Conservation (phyloP, 1,139 yeast species). For the Kodamaea alishanica region DNA sequence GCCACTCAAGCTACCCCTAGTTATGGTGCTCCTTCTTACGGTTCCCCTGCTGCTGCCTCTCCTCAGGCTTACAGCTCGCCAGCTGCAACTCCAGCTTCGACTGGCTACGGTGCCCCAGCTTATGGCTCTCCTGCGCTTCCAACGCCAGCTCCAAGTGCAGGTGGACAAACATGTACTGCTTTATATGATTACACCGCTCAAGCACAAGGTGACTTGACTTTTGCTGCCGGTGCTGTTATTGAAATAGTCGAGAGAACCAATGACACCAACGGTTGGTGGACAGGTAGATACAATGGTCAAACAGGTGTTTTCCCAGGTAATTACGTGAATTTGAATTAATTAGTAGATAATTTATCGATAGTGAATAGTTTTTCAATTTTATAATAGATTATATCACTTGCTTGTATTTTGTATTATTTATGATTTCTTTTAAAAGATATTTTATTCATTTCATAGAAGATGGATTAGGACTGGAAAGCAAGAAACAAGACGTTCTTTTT, state of each 20-base stretch:
- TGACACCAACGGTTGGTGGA: slow-evolving; percentile 97
- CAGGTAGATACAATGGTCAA: slow-evolving; percentile 82
- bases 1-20: slow-evolving; percentile 10
- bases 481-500: no score
- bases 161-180: slow-evolving; percentile 64
- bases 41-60: slow-evolving; percentile 15
- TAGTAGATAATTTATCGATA: no score
- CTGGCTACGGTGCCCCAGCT: slow-evolving; percentile 13
- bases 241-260: slow-evolving; percentile 77
- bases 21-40: slow-evolving; percentile 16
- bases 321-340: slow-evolving; percentile 70
- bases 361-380: no score
- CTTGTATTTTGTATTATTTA: no score
- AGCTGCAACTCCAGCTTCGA: slow-evolving; percentile 13
- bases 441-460: no score
- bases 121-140: slow-evolving; percentile 20
- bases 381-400: no score
- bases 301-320: slow-evolving; percentile 95
- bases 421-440: no score
- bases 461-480: no score
- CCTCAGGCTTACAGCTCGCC: slow-evolving; percentile 12
- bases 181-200: slow-evolving; percentile 76
- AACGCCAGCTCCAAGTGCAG: slow-evolving; percentile 34
- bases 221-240: slow-evolving; percentile 84
- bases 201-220: slow-evolving; percentile 84